phyloP scores from a whole-genome alignment of 768 basidiomycete species.

The Suillus subalutaceus region DNA sequence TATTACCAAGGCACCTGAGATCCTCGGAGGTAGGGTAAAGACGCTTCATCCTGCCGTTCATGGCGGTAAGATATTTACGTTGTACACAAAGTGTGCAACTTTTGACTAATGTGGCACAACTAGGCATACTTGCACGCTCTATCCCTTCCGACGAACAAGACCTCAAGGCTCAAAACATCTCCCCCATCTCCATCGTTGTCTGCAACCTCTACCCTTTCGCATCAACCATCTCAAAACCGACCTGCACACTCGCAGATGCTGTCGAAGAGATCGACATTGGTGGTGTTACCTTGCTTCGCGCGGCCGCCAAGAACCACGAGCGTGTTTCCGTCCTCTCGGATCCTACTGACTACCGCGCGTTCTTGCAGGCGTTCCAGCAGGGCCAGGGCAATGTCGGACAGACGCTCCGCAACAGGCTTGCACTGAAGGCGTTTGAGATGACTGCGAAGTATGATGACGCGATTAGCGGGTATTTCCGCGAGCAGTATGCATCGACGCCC shows the following conservation, averaged over 20 bases:
- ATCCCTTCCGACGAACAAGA: slow-evolving; percentile 91
- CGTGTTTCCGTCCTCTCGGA: slow-evolving; percentile 90
- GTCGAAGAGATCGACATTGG: slow-evolving; percentile 99
- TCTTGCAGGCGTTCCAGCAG: slow-evolving; percentile 76
- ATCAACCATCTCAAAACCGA: slow-evolving; percentile 83
- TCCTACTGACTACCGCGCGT: slow-evolving; percentile 83
- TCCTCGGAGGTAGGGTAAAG: slow-evolving; percentile 98
- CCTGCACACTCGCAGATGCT: slow-evolving; percentile 88
- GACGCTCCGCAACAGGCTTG: slow-evolving; percentile 72
- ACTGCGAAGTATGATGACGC: slow-evolving; percentile 95
- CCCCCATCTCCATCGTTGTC: slow-evolving; percentile 94
- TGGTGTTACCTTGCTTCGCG: slow-evolving; percentile 95
- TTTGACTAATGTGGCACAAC: slow-evolving; percentile 4
- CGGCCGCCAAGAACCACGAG: slow-evolving; percentile 97
- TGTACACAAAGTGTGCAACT: not conserved
- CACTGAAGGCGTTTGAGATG: slow-evolving; percentile 96
- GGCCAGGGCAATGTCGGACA: slow-evolving; percentile 77
- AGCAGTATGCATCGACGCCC: slow-evolving; percentile 89
- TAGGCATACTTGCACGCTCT: slow-evolving; percentile 92
- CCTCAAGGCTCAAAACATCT: slow-evolving; percentile 79
- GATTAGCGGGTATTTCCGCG: slow-evolving; percentile 95
- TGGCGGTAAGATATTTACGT: slow-evolving; percentile 63
- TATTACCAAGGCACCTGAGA: slow-evolving; percentile 97
- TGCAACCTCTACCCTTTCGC: slow-evolving; percentile 99
- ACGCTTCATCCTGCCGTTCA: slow-evolving; percentile 98